Evolutionary conservation across 176 grass and related monocot species (phyloP), one percentile per base, ranked within the genome.

Genomic region (Aegilops tauschii): DNA sequence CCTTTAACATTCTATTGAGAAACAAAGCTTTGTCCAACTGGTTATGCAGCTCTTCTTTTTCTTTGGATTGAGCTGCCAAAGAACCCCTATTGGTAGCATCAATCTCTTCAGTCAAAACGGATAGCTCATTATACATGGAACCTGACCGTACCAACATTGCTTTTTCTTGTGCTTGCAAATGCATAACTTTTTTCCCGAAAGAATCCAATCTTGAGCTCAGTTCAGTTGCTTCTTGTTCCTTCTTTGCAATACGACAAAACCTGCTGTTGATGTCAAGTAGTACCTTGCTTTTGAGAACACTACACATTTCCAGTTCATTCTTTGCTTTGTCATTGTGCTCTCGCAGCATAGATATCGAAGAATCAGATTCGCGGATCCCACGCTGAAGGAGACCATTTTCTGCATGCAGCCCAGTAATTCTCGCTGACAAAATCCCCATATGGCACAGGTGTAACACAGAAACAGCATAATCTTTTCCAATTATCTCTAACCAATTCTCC

Each of bases 371-470:
- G 45, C 56, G 84, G 32, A 98, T 70, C 65, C 96, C 96, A 45
- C 40, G 37, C 36, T 96, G 92, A 85, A 98, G 93, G 61, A 98
- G 95, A 83, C 84, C 66, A 88, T 98, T 98, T 86, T 98, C 92
- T 80, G 84, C 86, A 85, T 90, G 92, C 36, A 98, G 62, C 62
- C 92, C 93, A 77, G 88, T 98, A 80, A 98, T 87, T 90, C 93
- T 94, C 69, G 94, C 93, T 36, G 92, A 82, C 68, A 98, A 85
- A 83, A 94, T 96, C 40, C 88, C 93, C 93, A 98, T 96, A 69
- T 98, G 92, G 73, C 93, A 98, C 31, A 98, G 87, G 74, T 98
- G 94, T 42, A 98, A 88, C 18, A 96, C 92, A 44, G 96, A 98
- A 87, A 98, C 65, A 73, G 92, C 86, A 92, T 92, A 98, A 87